Conservation (phyloP, 2,329 filamentous ascomycete species). For the Mariannaea sp. region DNA sequence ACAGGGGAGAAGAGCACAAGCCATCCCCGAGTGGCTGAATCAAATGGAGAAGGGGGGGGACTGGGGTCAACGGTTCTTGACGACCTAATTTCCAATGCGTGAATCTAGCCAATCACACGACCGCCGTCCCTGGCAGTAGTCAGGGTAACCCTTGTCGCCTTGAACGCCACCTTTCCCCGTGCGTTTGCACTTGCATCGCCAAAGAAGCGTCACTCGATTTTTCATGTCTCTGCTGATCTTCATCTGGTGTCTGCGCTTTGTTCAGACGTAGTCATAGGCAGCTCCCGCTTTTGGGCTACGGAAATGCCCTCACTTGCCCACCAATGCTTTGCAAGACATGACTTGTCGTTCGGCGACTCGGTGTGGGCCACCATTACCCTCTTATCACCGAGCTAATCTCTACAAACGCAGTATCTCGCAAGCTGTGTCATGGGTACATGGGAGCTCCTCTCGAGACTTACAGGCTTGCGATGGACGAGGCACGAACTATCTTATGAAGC, state of each 20-base stretch:
- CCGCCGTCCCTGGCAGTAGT: constrained; percentile 33
- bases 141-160: constrained; percentile 8
- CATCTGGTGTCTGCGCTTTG: too few species aligned
- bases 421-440: not conserved
- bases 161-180: constrained; percentile 17
- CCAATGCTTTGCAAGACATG: not conserved
- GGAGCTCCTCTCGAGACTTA: not conserved
- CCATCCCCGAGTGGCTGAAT: not conserved
- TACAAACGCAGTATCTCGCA: too few species aligned
- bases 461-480: not conserved
- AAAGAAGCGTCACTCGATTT: constrained; percentile 6
- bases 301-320: not conserved
- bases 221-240: constrained; percentile 34
- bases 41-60: not conserved
- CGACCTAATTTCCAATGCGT: constrained; percentile 26
- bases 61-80: constrained; percentile 34
- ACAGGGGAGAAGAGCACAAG: not conserved
- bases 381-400: too few species aligned
- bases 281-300: not conserved
- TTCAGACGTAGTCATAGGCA: too few species aligned
- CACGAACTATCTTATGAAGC: too few species aligned
- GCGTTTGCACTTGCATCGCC: constrained; percentile 7
- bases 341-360: not conserved
- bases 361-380: too few species aligned
- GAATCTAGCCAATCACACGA: constrained; percentile 26